These are phyloP conservation scores for Globisporangium spinosum DNA, from an alignment of 352 stramenopile genomes.

Conservation along the genomic window DNA sequence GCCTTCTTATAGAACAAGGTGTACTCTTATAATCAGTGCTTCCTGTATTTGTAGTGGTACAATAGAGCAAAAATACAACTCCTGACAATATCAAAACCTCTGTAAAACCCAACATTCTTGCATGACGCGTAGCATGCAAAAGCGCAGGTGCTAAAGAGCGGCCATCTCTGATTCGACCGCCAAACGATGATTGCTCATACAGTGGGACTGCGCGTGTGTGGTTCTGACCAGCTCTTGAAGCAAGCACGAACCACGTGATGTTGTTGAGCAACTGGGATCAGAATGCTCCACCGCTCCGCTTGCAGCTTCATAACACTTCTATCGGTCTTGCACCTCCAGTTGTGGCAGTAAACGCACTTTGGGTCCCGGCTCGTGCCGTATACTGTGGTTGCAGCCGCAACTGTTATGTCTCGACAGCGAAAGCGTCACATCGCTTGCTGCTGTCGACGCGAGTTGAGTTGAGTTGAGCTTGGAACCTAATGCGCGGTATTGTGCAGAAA, in stretches of 20 bases:
- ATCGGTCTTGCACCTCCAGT: too few species aligned
- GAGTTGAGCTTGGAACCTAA: background rate
- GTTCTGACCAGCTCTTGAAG: conserved; percentile 10
- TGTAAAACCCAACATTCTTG: background rate
- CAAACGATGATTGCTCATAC: conserved; percentile 11
- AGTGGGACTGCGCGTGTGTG: background rate
- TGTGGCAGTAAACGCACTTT: background rate
- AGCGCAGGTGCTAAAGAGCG: background rate
- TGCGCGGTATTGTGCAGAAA: too few species aligned
- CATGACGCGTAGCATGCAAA: background rate
- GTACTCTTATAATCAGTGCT: too few species aligned
- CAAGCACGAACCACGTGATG: background rate
- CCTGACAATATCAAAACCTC: background rate
- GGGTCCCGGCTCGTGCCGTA: background rate
- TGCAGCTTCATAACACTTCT: background rate
- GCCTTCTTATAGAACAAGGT: too few species aligned
- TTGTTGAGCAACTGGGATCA: background rate
- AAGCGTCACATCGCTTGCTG: background rate
- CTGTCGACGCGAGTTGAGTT: conserved; percentile 7
- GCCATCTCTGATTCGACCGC: background rate
- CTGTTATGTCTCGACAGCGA: background rate
- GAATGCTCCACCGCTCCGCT: background rate
- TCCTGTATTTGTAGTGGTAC: too few species aligned
- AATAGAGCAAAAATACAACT: too few species aligned
- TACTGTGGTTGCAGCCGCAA: background rate